Conservation (phyloP, 2,329 filamentous ascomycete species). For the Pezicula neosporulosa region DNA sequence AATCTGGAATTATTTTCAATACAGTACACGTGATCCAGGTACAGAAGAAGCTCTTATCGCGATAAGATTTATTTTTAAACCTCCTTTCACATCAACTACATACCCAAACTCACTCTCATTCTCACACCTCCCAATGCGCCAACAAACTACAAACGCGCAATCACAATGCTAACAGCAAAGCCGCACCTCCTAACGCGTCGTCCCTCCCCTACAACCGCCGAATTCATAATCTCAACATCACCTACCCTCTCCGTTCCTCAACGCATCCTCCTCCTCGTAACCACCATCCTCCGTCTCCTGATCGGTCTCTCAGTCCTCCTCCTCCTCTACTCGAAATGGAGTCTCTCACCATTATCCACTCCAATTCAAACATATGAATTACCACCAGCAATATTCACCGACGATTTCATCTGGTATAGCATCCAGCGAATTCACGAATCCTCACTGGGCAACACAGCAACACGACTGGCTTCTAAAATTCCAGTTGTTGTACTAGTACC, state of each 20-base stretch:
- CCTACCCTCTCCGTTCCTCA: constrained; percentile 48
- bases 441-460: constrained; percentile 30
- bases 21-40: too few relatives aligned
- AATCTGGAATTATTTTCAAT: too few relatives aligned
- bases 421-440: constrained; percentile 22
- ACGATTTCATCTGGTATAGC: constrained; percentile 22
- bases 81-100: neutral
- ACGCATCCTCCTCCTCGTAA: constrained; percentile 40
- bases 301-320: constrained; percentile 40
- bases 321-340: constrained; percentile 47
- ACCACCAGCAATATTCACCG: constrained; percentile 9
- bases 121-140: constrained; percentile 1
- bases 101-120: too few relatives aligned
- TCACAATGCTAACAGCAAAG: constrained; percentile 56
- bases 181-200: constrained; percentile 60
- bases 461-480: constrained; percentile 28
- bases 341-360: constrained; percentile 16
- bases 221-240: constrained; percentile 86
- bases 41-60: too few relatives aligned
- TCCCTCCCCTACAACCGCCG: constrained; percentile 84
- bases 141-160: constrained; percentile 1
- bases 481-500: constrained; percentile 40
- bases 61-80: too few relatives aligned
- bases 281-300: constrained; percentile 38
- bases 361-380: constrained; percentile 1